Conservation (phyloP, 140 eudicot species). For the Anethum foeniculum region DNA sequence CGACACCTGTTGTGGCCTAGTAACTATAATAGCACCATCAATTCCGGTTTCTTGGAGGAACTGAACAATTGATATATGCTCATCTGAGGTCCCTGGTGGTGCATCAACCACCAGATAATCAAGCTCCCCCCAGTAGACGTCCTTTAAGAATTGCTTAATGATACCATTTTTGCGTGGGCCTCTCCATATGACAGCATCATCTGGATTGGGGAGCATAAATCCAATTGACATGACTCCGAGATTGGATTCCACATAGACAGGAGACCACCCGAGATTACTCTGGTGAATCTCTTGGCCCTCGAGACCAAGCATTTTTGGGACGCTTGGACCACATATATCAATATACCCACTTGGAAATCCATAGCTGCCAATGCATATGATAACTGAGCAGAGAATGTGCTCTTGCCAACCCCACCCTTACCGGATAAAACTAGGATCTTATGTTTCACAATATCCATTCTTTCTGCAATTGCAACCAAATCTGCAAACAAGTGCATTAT, state of each 20-base stretch:
- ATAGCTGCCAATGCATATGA: conserved; percentile 68
- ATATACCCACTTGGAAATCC: conserved; percentile 83
- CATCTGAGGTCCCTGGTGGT: conserved; percentile 94
- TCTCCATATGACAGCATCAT: conserved; percentile 86
- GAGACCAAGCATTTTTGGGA: conserved; percentile 88
- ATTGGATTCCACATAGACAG: conserved; percentile 76
- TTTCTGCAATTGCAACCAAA: conserved; percentile 60
- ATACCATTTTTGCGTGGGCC: conserved; percentile 87
- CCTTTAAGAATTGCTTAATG: conserved; percentile 72
- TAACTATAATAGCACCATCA: conserved; percentile 86
- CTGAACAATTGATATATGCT: conserved; percentile 73
- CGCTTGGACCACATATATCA: conserved; percentile 91
- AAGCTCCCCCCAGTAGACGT: conserved; percentile 87
- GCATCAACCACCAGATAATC: conserved; percentile 85
- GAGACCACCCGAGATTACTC: conserved; percentile 92
- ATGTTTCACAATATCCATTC: conserved; percentile 87
- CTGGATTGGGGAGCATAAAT: conserved; percentile 89
- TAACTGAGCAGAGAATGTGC: conserved; percentile 93
- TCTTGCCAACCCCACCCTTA: conserved; percentile 95
- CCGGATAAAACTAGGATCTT: conserved; percentile 77
- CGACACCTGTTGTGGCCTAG: conserved; percentile 93
- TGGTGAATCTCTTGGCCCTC: conserved; percentile 91
- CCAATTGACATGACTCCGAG: conserved; percentile 98
- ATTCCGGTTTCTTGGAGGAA: conserved; percentile 74
- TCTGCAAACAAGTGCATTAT: not conserved